Conservation (phyloP, 805 yeast species). For the Wickerhamiella cacticola region DNA sequence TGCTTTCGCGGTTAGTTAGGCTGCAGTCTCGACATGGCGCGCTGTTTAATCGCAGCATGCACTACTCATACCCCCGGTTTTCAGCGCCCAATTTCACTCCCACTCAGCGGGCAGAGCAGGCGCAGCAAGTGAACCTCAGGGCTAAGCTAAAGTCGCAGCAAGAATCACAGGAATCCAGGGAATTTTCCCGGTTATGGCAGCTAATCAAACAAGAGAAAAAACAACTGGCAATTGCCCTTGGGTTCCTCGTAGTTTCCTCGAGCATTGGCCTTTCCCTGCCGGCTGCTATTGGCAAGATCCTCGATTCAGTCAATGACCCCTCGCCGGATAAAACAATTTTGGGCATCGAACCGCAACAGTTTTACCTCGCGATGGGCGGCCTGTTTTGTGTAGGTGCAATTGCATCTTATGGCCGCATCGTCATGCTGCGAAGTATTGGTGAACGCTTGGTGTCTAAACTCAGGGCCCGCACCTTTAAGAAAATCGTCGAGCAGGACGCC, state of each 20-base stretch:
- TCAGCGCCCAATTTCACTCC: slow-evolving; percentile 3
- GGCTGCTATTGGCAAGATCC: slow-evolving; percentile 68
- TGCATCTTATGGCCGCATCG: slow-evolving; percentile 73
- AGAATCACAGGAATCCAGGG: slow-evolving; percentile 25
- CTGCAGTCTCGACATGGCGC: neutral
- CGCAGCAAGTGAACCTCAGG: slow-evolving; percentile 26
- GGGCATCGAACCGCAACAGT: slow-evolving; percentile 52
- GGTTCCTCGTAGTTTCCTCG: slow-evolving; percentile 56
- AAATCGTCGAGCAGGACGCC: slow-evolving; percentile 73
- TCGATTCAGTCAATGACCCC: slow-evolving; percentile 51
- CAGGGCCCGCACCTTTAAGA: slow-evolving; percentile 63
- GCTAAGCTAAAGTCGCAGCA: slow-evolving; percentile 24
- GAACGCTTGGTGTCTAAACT: slow-evolving; percentile 78
- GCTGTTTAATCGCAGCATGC: neutral
- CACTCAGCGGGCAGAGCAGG: slow-evolving; percentile 18
- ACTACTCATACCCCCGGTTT: neutral
- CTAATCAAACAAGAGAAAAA: slow-evolving; percentile 48
- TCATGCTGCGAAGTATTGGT: slow-evolving; percentile 64
- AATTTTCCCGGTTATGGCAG: slow-evolving; percentile 38
- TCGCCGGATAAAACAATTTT: slow-evolving; percentile 31
- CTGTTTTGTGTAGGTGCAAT: slow-evolving; percentile 61
- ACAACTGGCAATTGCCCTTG: slow-evolving; percentile 48
- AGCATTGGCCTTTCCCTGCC: slow-evolving; percentile 76
- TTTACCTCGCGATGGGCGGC: slow-evolving; percentile 48
- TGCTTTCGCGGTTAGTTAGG: neutral